phyloP scores from a whole-genome alignment of 495 filamentous ascomycete genomes.

The Bombardia bombarda region DNA sequence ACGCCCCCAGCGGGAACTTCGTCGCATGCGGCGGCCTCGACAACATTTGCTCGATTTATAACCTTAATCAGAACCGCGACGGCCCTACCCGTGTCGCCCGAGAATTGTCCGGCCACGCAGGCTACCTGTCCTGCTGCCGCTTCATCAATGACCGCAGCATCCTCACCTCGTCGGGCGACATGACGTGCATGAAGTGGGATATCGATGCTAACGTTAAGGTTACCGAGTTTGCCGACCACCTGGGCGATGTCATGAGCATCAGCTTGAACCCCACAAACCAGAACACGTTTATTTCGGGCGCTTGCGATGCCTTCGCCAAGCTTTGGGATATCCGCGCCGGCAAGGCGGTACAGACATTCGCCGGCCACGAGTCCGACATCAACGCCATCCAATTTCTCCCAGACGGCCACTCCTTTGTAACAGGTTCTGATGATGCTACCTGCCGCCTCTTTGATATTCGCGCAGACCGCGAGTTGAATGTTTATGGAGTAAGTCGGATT shows the following conservation, averaged over 20 bases:
- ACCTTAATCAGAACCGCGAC: constrained; percentile 86
- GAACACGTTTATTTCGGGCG: constrained; percentile 96
- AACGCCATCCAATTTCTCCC: constrained; percentile 99
- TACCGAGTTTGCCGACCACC: constrained; percentile 95
- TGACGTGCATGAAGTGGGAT: constrained; percentile 99
- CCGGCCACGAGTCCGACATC: constrained; percentile 97
- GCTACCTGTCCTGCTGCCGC: constrained; percentile 95
- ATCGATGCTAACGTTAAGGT: constrained; percentile 96
- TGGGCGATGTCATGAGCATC: constrained; percentile 99
- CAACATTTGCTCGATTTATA: constrained; percentile 99
- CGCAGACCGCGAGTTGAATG: constrained; percentile 91
- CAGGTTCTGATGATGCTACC: constrained; percentile 94
- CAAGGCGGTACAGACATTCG: constrained; percentile 97
- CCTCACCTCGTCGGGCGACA: constrained; percentile 95
- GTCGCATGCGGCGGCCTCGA: constrained; percentile 97
- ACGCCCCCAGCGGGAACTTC: constrained; percentile 96
- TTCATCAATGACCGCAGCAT: constrained; percentile 99
- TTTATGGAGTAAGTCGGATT: constrained; percentile 68
- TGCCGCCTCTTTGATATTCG: constrained; percentile 97
- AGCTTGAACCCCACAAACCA: constrained; percentile 99
- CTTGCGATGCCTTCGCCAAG: constrained; percentile 97
- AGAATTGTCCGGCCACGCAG: constrained; percentile 93
- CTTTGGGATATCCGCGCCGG: constrained; percentile 98
- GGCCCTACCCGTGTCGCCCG: constrained; percentile 93
- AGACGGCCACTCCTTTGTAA: constrained; percentile 97